Base-by-base conservation (phyloP, 441 rosid genomes). In the Gossypium trilobum region DNA sequence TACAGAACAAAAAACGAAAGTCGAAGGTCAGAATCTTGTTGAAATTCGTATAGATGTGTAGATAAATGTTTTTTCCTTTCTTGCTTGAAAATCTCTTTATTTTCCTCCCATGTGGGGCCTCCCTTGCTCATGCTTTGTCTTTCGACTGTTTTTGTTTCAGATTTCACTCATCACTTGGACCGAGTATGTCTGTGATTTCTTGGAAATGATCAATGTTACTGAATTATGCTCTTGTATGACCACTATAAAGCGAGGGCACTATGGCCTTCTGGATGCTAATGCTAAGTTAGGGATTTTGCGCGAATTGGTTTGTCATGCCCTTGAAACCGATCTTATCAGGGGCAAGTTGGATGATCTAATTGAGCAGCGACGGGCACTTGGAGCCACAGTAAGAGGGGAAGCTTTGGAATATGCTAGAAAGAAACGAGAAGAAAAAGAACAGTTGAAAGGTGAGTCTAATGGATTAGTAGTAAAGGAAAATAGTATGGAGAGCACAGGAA, bases 191-290 rank as follows among this genome's bases (percentile, higher is more conserved):
- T 95, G 92, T 79, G 95, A 88, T 85, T 92, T 95, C 80, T 46
- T 95, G 82, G 99, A 92, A 77, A 74, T 76, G 74, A 84, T 79
- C 61, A 78, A 83, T 68, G 68, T 74, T 79, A 82, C 89, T 61
- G 86, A 87, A 77, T 74, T 88, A 72, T 75, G 83, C 80, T 56
- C 80, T 44, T 68, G 78, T 62, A 63, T 84, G 64, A 66, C 90
- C 74, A 87, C 89, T 11, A 87, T 95, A 77, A 95, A 84, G 85
- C 85, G 96, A 17, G 99, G 99, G 23, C 92, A 92, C 76, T 95
- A 91, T 79, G 93, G 97, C 75, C 93, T 86, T 75, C 64, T 95
- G 75, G 93, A 89, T 74, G 82, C 78, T 60, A 78, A 75, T 77
- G 76, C 73, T 5, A 95, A 92, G 76, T 33, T 95, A 82, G 79